Evolutionary conservation across 495 filamentous ascomycete species (phyloP).

Genomic region (Xylaria telfairii): DNA sequence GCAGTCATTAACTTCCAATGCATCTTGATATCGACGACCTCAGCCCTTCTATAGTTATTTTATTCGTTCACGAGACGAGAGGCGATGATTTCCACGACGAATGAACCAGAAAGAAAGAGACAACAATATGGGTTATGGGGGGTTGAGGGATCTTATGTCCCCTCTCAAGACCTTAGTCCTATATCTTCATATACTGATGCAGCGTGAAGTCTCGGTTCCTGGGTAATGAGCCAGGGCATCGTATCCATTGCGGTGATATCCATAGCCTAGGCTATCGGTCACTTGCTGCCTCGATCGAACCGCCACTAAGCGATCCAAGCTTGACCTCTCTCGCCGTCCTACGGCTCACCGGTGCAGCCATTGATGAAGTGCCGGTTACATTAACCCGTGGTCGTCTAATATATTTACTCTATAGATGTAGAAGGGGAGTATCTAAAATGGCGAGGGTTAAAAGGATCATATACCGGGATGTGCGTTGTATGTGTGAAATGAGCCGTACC

Average conservation of each 20-base stretch:
- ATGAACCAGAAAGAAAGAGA: neutral
- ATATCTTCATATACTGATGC: neutral
- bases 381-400: constrained; percentile 11
- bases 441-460: constrained; percentile 19
- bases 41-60: neutral
- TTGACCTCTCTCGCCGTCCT: neutral
- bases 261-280: neutral
- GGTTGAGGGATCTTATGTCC: constrained; percentile 9
- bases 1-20: constrained; percentile 35
- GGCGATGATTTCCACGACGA: neutral
- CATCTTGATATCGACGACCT: constrained; percentile 34
- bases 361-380: constrained; percentile 16
- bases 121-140: neutral
- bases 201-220: neutral
- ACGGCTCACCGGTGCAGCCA: constrained; percentile 4
- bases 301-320: neutral
- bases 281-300: constrained; percentile 6
- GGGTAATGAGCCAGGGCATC: neutral
- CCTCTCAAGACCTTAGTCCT: neutral
- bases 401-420: constrained; percentile 11
- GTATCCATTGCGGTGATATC: neutral
- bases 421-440: constrained; percentile 18
- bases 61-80: neutral
- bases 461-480: constrained; percentile 10
- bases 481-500: constrained; percentile 22